These are phyloP conservation scores for Coniferiporia sulphurascens DNA, from an alignment of 1,284 basidiomycete species.

Conservation along the genomic window DNA sequence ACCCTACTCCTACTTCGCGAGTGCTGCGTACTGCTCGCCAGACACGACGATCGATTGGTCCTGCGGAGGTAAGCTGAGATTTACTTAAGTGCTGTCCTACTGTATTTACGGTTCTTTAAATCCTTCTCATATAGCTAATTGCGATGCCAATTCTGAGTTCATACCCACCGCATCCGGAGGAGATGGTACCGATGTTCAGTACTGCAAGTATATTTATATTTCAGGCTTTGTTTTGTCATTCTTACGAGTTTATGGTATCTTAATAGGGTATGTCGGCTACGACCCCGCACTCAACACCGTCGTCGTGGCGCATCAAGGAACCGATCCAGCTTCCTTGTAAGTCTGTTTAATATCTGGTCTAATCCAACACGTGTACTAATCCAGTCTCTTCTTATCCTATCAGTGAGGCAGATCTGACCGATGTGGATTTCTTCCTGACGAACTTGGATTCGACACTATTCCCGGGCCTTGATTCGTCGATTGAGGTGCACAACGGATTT, in stretches of 20 bases:
- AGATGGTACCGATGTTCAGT: constrained; percentile 21
- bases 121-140: constrained; percentile 11
- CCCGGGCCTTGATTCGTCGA: constrained; percentile 44
- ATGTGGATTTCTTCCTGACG: constrained; percentile 41
- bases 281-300: constrained; percentile 14
- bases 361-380: too few relatives aligned
- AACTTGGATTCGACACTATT: constrained; percentile 45
- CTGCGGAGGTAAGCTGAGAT: constrained; percentile 33
- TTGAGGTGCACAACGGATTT: constrained; percentile 58
- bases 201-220: constrained; percentile 17
- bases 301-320: constrained; percentile 18
- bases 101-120: background rate
- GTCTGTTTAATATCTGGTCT: background rate
- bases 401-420: constrained; percentile 44
- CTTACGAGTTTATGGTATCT: background rate
- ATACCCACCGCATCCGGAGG: constrained; percentile 23
- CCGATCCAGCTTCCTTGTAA: constrained; percentile 11
- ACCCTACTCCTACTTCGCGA: constrained; percentile 39
- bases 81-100: background rate
- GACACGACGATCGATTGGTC: constrained; percentile 31
- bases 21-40: constrained; percentile 39
- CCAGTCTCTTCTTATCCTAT: background rate
- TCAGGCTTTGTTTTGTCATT: background rate
- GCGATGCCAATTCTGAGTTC: constrained; percentile 23
- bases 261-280: constrained; percentile 19